A percentile compares a stretch with the other conserved stretches of the same genome.
Evolutionary conservation across 2,329 filamentous ascomycete species (phyloP).

Genomic region (Colletotrichum sublineola): DNA sequence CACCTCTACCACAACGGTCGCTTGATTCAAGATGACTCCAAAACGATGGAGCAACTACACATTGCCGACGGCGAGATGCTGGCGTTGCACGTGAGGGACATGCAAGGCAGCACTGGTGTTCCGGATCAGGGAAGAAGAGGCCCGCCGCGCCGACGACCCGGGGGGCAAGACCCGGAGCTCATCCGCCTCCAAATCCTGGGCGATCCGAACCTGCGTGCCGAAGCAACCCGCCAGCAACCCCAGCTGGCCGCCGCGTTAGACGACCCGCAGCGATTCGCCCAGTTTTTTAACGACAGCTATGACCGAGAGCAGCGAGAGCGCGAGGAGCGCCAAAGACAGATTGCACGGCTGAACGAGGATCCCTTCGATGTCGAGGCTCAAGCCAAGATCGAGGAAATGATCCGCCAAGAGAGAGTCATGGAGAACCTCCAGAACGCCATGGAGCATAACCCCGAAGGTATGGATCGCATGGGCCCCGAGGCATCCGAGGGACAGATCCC

Average conservation of each 20-base stretch:
- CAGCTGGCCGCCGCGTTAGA: conserved; percentile 82
- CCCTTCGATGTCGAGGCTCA: conserved; percentile 95
- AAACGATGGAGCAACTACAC: conserved; percentile 84
- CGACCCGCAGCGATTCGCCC: conserved; percentile 80
- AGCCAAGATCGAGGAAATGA: conserved; percentile 94
- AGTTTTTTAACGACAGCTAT: conserved; percentile 76
- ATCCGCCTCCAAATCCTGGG: conserved; percentile 86
- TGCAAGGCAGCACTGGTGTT: conserved; percentile 62
- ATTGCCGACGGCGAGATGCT: conserved; percentile 94
- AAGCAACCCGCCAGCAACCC: conserved; percentile 79
- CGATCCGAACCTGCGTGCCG: conserved; percentile 78
- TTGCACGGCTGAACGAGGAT: conserved; percentile 89
- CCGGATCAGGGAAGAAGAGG: conserved; percentile 54
- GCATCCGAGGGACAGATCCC: background rate
- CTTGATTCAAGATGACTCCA: conserved; percentile 78
- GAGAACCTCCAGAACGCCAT: conserved; percentile 97
- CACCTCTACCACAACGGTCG: conserved; percentile 92
- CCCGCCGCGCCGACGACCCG: conserved; percentile 51
- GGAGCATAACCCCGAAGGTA: conserved; percentile 97
- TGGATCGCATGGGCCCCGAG: conserved; percentile 52
- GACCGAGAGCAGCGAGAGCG: conserved; percentile 80
- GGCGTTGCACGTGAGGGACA: conserved; percentile 81
- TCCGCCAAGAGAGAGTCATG: conserved; percentile 92
- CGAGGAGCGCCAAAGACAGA: conserved; percentile 83
- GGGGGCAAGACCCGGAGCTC: conserved; percentile 79